Evolutionary conservation across 2,329 filamentous ascomycete genomes (phyloP), one percentile per base, ranked within the genome.

Genomic region (Talaromyces funiculosus): DNA sequence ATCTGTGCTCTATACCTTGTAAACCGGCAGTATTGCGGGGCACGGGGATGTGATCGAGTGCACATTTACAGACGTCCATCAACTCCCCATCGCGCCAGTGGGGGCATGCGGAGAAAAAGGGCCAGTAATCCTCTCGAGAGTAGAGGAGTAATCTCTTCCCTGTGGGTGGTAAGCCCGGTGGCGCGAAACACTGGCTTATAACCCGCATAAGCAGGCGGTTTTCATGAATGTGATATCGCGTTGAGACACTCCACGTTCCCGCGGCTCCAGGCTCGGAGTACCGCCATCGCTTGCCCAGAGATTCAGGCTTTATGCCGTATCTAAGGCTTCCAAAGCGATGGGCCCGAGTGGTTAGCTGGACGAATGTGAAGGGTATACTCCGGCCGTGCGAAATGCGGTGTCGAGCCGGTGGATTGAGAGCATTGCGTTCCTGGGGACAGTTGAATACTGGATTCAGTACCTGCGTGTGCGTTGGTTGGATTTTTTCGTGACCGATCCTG

Each of bases 1-100:
- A 72, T 26, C 74, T 71, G 61, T 81, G 76, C 31, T 78, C 76
- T 3, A 79, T 59, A 3, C 72, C 71, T 64, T 73, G 68, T 4
- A 80, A 71, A 31, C 76, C 73, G 57, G 74, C 67, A 26, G 78
- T 71, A 42, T 63, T 59, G 26, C 72, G 75, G 6, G 76, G 73
- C 0, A 75, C 70, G 0, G 83, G 83, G 35, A 87, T 80, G 64
- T 87, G 84, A 10, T 72, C 73, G 10, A 87, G 72, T 3, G 84
- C 83, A 67, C 84, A 87, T 72, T 87, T 87, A 65, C 82, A 84
- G 35, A 83, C 73, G 16, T 80, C 77, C 76, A 85, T 86, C 16
- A 87, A 73, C 37, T 84, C 76, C 18, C 84, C 84, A 63, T 86
- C 82, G 18, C 80, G 77, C 84, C 84, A 87, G 68, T 87, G 84